Percentiles rank a stretch among this genome's conserved stretches.
Conservation (phyloP, 1,284 basidiomycete genomes). For the Schizophyllum amplum region DNA sequence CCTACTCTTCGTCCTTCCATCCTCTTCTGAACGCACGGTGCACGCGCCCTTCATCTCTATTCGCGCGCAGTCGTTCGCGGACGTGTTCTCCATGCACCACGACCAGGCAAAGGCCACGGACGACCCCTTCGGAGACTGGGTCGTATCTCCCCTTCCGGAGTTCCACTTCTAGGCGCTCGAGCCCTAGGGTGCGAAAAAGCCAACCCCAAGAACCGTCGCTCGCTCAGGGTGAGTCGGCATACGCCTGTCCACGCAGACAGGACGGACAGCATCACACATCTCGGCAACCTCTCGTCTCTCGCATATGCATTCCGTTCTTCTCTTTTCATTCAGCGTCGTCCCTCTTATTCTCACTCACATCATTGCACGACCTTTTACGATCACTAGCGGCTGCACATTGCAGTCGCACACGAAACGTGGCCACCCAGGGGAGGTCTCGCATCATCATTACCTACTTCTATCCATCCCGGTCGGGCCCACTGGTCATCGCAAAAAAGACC, state of each 20-base stretch:
- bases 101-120: constrained; percentile 4
- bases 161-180: neutral
- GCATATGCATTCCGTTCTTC: neutral
- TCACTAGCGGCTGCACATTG: neutral
- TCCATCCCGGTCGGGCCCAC: constrained; percentile 15
- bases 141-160: constrained; percentile 40
- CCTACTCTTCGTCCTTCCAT: constrained; percentile 8
- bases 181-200: neutral
- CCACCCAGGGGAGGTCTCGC: neutral
- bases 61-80: constrained; percentile 30
- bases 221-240: neutral
- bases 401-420: neutral
- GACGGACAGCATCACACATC: neutral
- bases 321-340: neutral
- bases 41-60: constrained; percentile 13
- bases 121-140: constrained; percentile 37
- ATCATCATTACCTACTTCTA: neutral
- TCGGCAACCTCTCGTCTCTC: neutral
- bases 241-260: neutral
- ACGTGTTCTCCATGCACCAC: constrained; percentile 21
- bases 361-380: neutral
- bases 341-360: neutral
- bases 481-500: constrained; percentile 13
- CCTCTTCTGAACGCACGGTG: constrained; percentile 15
- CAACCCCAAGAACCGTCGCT: neutral